phyloP scores from a whole-genome alignment of 1,139 yeast species.

The Insectozyma bohioensis region DNA sequence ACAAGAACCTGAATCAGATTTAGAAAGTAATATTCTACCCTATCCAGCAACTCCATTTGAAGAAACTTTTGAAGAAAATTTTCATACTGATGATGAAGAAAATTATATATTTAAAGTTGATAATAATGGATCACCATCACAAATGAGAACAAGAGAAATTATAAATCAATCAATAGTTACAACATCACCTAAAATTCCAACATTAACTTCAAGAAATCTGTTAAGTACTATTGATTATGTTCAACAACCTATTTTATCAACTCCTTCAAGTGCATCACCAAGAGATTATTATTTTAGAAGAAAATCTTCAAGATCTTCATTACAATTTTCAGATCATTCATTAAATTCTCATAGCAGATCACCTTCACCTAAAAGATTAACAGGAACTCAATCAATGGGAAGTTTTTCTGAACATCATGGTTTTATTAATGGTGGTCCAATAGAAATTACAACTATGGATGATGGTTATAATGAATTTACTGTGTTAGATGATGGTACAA shows the following conservation, averaged over 20 bases:
- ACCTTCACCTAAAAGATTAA: constrained; percentile 30
- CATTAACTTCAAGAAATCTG: constrained; percentile 9
- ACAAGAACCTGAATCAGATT: constrained; percentile 1
- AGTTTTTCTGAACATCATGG: too few species aligned
- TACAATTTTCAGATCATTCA: constrained; percentile 1
- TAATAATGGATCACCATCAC: constrained; percentile 9
- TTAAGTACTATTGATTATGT: constrained; percentile 4
- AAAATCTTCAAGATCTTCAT: constrained; percentile 4
- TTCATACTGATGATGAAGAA: constrained; percentile 4
- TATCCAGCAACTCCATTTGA: constrained; percentile 13
- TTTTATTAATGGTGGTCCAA: constrained; percentile 2
- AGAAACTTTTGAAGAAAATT: constrained; percentile 7
- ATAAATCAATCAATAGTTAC: constrained; percentile 8
- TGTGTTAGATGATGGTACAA: constrained; percentile 13
- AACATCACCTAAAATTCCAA: constrained; percentile 13
- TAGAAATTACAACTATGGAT: constrained; percentile 1
- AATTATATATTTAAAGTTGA: constrained; percentile 6
- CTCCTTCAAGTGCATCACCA: constrained; percentile 7
- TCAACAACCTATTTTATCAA: background rate
- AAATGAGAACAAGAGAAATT: constrained; percentile 10
- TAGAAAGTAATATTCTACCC: constrained; percentile 4
- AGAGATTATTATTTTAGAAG: constrained; percentile 1
- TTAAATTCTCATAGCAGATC: constrained; percentile 30
- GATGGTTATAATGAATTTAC: constrained; percentile 14
- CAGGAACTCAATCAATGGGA: constrained; percentile 4